Evolutionary conservation across 2,329 filamentous ascomycete species (phyloP).

Genomic region (Sordariomycetes sp.): DNA sequence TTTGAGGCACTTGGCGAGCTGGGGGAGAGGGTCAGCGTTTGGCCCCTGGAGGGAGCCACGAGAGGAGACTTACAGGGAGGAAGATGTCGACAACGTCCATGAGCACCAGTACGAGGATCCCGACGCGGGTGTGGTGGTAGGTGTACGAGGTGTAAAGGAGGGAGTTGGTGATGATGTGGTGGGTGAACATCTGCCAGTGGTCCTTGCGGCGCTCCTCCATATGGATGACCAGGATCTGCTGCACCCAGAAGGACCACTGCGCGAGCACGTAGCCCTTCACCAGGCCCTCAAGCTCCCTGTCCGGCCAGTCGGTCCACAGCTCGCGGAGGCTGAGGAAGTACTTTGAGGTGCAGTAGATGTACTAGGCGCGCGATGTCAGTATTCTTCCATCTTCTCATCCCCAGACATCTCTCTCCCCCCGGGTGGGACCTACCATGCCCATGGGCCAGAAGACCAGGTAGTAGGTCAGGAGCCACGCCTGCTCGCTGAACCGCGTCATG

Average conservation of each 20-base stretch:
- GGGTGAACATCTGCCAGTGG: conserved; percentile 89
- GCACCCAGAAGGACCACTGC: conserved; percentile 87
- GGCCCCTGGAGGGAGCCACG: neutral
- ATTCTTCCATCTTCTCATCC: neutral
- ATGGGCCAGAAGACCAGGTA: conserved; percentile 72
- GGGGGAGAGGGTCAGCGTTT: neutral
- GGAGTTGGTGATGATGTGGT: conserved; percentile 80
- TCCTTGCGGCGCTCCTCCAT: conserved; percentile 93
- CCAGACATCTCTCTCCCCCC: neutral
- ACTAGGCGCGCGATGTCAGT: conserved; percentile 35
- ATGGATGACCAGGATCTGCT: conserved; percentile 89
- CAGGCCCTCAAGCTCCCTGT: conserved; percentile 59
- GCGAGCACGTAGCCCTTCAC: conserved; percentile 86
- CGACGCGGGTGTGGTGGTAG: conserved; percentile 79
- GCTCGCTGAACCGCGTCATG: conserved; percentile 78
- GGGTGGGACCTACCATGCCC: conserved; percentile 58
- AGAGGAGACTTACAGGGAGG: conserved; percentile 56
- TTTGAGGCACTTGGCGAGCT: conserved; percentile 89
- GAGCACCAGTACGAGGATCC: conserved; percentile 76
- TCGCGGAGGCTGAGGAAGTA: conserved; percentile 69
- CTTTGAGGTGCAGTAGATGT: conserved; percentile 66
- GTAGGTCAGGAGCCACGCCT: conserved; percentile 84
- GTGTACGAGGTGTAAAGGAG: conserved; percentile 76
- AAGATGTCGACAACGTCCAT: conserved; percentile 93
- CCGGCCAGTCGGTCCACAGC: conserved; percentile 80